phyloP scores from a whole-genome alignment of 352 stramenopile species.

The Phytopythium mirpurense region DNA sequence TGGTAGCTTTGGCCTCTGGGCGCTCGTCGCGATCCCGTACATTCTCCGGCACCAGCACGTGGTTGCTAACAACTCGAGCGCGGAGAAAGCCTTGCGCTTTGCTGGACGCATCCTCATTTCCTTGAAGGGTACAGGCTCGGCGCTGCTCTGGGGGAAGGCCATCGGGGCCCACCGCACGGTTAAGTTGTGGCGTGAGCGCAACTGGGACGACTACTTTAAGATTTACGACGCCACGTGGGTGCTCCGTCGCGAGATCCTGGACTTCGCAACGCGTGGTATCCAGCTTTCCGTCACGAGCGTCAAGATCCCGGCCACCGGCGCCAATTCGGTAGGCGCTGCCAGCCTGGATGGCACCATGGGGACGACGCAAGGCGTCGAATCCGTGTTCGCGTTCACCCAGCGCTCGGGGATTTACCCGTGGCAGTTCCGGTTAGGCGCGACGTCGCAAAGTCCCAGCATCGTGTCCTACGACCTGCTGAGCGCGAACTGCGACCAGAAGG shows the following conservation, averaged over 20 bases:
- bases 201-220: constrained; percentile 86
- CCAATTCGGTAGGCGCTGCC: constrained; percentile 7
- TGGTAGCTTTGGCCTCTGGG: constrained; percentile 68
- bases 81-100: constrained; percentile 62
- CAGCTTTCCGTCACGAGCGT: constrained; percentile 40
- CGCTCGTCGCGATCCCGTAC: constrained; percentile 62
- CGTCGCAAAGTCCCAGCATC: constrained; percentile 43
- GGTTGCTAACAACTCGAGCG: constrained; percentile 41
- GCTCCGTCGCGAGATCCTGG: constrained; percentile 74
- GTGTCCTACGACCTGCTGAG: constrained; percentile 71
- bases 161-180: constrained; percentile 62
- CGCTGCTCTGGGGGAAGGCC: constrained; percentile 63
- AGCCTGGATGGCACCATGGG: constrained; percentile 3
- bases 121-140: constrained; percentile 57
- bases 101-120: constrained; percentile 58
- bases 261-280: constrained; percentile 79
- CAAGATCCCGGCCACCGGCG: constrained; percentile 27
- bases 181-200: constrained; percentile 66
- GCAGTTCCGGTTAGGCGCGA: constrained; percentile 40
- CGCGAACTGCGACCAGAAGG: constrained; percentile 49
- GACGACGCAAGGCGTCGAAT: constrained; percentile 22
- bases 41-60: constrained; percentile 53
- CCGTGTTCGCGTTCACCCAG: constrained; percentile 66
- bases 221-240: constrained; percentile 84
- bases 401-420: constrained; percentile 62